phyloP scores from a whole-genome alignment of 2,329 filamentous ascomycete genomes.

The Cladosporium phlei region DNA sequence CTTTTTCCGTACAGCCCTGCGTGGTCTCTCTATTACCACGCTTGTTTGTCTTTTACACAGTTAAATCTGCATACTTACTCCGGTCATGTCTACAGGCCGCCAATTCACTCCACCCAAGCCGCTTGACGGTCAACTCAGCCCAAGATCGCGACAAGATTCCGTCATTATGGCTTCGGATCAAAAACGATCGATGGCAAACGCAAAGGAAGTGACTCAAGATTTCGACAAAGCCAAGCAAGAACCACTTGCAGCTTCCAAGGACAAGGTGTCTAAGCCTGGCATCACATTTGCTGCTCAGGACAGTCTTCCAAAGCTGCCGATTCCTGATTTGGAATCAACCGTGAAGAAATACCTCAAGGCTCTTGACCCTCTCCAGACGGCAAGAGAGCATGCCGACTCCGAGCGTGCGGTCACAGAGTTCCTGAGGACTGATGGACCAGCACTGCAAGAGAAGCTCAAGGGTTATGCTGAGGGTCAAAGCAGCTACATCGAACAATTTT shows the following conservation, averaged over 20 bases:
- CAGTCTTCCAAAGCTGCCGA: conserved; percentile 82
- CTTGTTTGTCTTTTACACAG: conserved; percentile 69
- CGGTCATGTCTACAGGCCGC: conserved; percentile 54
- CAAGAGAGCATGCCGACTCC: conserved; percentile 78
- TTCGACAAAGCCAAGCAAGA: conserved; percentile 45
- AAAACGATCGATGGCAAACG: conserved; percentile 45
- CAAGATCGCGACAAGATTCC: conserved; percentile 26
- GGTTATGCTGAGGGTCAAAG: conserved; percentile 85
- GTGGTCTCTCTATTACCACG: conserved; percentile 77
- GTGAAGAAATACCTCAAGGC: conserved; percentile 75
- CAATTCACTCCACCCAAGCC: conserved; percentile 67
- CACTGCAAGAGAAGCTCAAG: conserved; percentile 82
- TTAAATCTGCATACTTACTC: conserved; percentile 46
- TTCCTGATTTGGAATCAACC: conserved; percentile 77
- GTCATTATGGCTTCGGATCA: conserved; percentile 36
- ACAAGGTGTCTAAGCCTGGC: conserved; percentile 59
- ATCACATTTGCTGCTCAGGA: conserved; percentile 89
- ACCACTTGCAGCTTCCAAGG: conserved; percentile 45
- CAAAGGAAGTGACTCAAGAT: conserved; percentile 50
- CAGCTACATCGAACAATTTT: conserved; percentile 98
- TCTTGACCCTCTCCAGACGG: conserved; percentile 73
- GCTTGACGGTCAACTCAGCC: conserved; percentile 44
- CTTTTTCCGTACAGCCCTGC: conserved; percentile 85
- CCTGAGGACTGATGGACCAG: conserved; percentile 71
- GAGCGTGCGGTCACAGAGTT: conserved; percentile 78